Conservation (phyloP, 106 monocot species). For the Cymbidium sinense region DNA sequence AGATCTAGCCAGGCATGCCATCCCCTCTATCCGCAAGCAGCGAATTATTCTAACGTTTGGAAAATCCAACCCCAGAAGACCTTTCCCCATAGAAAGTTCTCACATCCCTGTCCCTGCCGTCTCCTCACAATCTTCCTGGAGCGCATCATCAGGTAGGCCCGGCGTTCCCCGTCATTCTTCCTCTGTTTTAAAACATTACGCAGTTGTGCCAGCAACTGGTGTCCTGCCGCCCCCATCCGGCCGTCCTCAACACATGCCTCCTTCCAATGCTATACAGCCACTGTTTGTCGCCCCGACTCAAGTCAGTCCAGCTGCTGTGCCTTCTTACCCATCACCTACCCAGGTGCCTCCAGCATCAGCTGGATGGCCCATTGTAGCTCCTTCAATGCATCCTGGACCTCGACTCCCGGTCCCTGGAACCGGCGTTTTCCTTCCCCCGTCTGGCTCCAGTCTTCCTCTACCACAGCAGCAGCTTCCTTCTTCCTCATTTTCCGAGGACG, state of each 20-base stretch:
- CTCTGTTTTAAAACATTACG: slow-evolving; percentile 30
- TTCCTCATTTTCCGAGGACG: not conserved
- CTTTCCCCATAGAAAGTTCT: slow-evolving; percentile 4
- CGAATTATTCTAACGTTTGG: slow-evolving; percentile 63
- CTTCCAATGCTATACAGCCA: slow-evolving; percentile 24
- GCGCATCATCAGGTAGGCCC: slow-evolving; percentile 10
- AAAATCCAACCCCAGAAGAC: slow-evolving; percentile 40
- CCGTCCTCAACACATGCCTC: slow-evolving; percentile 17
- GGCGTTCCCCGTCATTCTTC: slow-evolving; percentile 17
- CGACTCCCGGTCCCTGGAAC: slow-evolving; percentile 47
- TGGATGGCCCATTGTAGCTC: slow-evolving; percentile 22
- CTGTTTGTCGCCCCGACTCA: slow-evolving; percentile 29
- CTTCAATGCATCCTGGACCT: slow-evolving; percentile 23
- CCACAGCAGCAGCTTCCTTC: not conserved
- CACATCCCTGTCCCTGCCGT: not conserved
- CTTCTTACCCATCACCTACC: slow-evolving; percentile 21
- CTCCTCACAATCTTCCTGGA: slow-evolving; percentile 8
- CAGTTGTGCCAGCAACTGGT: slow-evolving; percentile 19
- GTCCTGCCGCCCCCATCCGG: slow-evolving; percentile 25
- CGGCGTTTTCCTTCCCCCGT: slow-evolving; percentile 56
- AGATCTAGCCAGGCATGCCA: slow-evolving; percentile 65
- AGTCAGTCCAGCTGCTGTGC: slow-evolving; percentile 11
- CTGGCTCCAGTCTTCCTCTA: slow-evolving; percentile 26
- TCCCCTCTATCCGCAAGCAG: slow-evolving; percentile 52
- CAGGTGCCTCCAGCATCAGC: slow-evolving; percentile 21